Base-by-base conservation (phyloP, 805 yeast species). In the Metschnikowia continentalis region DNA sequence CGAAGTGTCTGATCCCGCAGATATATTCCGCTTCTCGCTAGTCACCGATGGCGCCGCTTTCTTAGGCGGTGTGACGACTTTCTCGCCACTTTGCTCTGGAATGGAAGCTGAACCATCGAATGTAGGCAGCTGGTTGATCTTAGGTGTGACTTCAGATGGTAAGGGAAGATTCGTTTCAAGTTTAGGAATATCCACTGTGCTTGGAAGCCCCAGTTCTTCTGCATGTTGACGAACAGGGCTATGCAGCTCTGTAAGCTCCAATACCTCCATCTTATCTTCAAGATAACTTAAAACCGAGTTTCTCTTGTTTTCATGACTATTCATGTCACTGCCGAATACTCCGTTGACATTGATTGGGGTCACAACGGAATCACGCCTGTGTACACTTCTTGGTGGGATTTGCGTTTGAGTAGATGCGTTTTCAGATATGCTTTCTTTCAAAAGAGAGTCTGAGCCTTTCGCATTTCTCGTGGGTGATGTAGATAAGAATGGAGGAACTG, bases 311-410 rank as follows among this genome's bases (percentile, higher is more conserved):
- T 67, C 69, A 37, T 64, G 66, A n/a, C 56, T 53, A 35, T 53
- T 54, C 38, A 58, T 38, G 36, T 60, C 70, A 37, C 56, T 61
- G 5, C 65, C 57, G 42, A 73, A 66, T 35, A 72, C 76, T 48
- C 78, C 78, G 55, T 70, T 74, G 47, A 72, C 78, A 61, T 73
- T 68, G 3, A 74, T 64, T 26, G 71, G 75, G 7, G 78, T 73
- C 15, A 74, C 77, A 13, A 69, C 72, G 1, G 77, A 71, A 52
- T 70, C 56, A 6, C 61, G 49, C 7, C 60, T 46, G 32, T 44
- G 47, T 13, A 52, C 35, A n/a, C 49, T 49, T 35, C 54, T 52
- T 10, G 54, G 32, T 7, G 60, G 52, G 5, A 49, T 35, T 20
- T 53, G 44, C 4, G 60, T 23, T 49, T 40, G 59, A n/a, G 53